Percentiles rank a stretch among this genome's conserved stretches.
These are phyloP conservation scores for Penicillium canescens DNA, from an alignment of 495 filamentous ascomycete species.

Conservation along the genomic window DNA sequence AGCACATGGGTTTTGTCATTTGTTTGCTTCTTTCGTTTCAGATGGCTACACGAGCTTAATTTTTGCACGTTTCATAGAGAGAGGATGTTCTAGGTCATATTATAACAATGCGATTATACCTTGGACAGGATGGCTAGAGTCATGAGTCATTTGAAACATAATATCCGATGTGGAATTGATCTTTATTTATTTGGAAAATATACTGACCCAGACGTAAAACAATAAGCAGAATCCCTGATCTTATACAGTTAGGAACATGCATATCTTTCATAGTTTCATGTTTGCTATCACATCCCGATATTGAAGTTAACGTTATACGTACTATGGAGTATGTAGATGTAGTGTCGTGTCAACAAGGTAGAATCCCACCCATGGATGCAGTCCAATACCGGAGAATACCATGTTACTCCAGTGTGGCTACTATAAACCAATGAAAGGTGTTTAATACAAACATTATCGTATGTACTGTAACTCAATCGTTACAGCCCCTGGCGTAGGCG, in stretches of 20 bases:
- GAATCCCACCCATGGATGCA: constrained; percentile 10
- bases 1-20: constrained; percentile 1
- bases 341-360: background rate
- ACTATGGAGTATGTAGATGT: background rate
- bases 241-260: no score
- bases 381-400: background rate
- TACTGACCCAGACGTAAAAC: background rate
- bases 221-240: background rate
- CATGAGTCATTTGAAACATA: background rate
- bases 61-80: background rate
- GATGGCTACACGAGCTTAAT: background rate
- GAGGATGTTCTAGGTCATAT: no score
- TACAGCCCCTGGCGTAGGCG: constrained; percentile 29
- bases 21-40: background rate
- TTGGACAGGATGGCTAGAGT: background rate
- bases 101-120: constrained; percentile 12
- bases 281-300: background rate
- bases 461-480: background rate
- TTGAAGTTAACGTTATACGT: background rate
- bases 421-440: background rate
- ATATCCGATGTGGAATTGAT: background rate
- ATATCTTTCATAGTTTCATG: no score
- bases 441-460: background rate
- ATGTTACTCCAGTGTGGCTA: background rate
- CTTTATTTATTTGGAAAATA: constrained; percentile 9